A percentile compares a stretch with the other conserved stretches of the same genome.
Conservation (phyloP, 306 rosid species). For the Coriaria nepalensis region DNA sequence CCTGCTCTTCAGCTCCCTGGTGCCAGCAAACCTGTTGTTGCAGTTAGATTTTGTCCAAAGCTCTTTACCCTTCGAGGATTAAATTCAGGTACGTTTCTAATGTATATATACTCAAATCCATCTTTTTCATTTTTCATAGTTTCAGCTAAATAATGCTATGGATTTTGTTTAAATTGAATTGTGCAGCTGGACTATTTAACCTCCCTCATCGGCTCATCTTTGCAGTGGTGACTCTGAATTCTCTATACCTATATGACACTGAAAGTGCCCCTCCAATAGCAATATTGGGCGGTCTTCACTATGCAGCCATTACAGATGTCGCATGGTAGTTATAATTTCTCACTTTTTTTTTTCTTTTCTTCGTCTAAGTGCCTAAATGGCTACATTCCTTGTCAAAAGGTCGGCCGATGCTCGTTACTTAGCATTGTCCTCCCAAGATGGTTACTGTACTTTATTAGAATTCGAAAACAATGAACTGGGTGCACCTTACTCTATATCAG, state of each 20-base stretch:
- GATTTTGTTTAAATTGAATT: constrained; percentile 12
- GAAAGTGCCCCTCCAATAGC: constrained; percentile 70
- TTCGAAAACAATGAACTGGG: constrained; percentile 79
- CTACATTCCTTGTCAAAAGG: constrained; percentile 33
- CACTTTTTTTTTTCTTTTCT: constrained; percentile 13
- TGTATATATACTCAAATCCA: too few relatives aligned
- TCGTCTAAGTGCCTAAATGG: constrained; percentile 12
- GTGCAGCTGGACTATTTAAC: constrained; percentile 61
- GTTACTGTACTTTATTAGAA: constrained; percentile 77
- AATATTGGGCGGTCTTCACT: constrained; percentile 76
- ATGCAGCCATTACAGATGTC: constrained; percentile 82
- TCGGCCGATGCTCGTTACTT: constrained; percentile 68
- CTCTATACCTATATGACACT: constrained; percentile 70
- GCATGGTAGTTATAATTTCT: constrained; percentile 46
- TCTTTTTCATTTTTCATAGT: neutral
- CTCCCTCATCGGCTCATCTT: constrained; percentile 82
- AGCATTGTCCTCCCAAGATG: constrained; percentile 90
- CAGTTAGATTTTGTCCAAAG: constrained; percentile 71
- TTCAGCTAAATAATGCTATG: too few relatives aligned
- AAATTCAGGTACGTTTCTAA: constrained; percentile 35
- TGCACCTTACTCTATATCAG: constrained; percentile 33
- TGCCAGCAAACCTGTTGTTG: constrained; percentile 76
- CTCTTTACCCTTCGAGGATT: constrained; percentile 51
- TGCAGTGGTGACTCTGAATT: constrained; percentile 83
- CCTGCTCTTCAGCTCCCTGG: constrained; percentile 88